Base-by-base conservation (phyloP, 192 early-diverging fungal species). In the Rhizoclosmatium sp. region DNA sequence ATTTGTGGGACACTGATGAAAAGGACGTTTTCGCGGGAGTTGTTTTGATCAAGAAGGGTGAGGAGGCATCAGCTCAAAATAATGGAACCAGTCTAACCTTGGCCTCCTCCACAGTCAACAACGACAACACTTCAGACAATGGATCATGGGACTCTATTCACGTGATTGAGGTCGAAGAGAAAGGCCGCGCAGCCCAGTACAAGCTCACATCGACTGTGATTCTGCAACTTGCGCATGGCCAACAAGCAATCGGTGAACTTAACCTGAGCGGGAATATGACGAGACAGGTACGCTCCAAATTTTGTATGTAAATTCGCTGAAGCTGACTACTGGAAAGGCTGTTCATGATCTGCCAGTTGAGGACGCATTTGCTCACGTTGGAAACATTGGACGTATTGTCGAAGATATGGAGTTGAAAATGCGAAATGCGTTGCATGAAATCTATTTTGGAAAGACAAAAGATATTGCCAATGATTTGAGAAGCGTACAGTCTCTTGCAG, bases 121-220 rank as follows among this genome's bases (percentile, higher is more conserved):
- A 70, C 39, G 76, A 70, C 19, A 73, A 58, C 44, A 45, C 67
- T 2, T 66, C 59, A 14, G 49, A 59, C 31, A 75, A 60, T n/a
- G 97, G 97, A 23, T 91, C 95, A 21, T 99, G 98, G 98, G 98
- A 99, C 80, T 98, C 97, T 12, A 97, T 98, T 80, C 98, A 99
- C 75, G 96, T 99, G 3, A 89, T 99, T 69, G 95, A 97, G 81
- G 96, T 94, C 3, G 82, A 92, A 73, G 94, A 98, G 83, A 91
- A 92, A 75, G 91, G 92, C 59, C 93, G 95, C 46, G 88, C 85
- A 62, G 96, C 95, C n/a, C 91, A 93, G 58, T 99, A 99, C 87
- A 97, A 97, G 80, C 88, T 98, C 65, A 99, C 98, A 4, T 96
- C 96, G 46, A 98, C 98, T 3, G 90, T 99, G 42, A 96, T 98